phyloP scores from a whole-genome alignment of 1,139 yeast genomes.

The Spencermartinsiella ligniputridi region DNA sequence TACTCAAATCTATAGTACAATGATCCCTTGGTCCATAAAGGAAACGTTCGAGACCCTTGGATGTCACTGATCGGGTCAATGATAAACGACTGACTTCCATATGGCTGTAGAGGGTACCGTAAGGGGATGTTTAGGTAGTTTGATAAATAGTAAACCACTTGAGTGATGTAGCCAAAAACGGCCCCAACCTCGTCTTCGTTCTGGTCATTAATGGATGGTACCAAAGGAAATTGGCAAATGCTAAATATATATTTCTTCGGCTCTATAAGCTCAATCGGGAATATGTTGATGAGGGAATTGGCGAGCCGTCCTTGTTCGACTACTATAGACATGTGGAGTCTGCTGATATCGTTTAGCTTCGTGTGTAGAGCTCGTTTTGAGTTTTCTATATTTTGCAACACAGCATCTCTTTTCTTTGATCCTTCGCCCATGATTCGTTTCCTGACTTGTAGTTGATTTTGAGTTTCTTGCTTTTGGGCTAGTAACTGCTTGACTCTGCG shows the following conservation, averaged over 20 bases:
- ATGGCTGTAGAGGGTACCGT: constrained; percentile 48
- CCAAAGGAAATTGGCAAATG: constrained; percentile 31
- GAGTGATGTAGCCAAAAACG: constrained; percentile 46
- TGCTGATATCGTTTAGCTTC: constrained; percentile 5
- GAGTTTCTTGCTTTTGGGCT: constrained; percentile 10
- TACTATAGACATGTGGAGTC: constrained; percentile 12
- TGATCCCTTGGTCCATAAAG: constrained; percentile 47
- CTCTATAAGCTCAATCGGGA: constrained; percentile 40
- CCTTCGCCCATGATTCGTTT: constrained; percentile 11
- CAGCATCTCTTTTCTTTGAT: constrained; percentile 1
- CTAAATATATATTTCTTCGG: constrained; percentile 34
- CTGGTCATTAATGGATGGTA: constrained; percentile 22
- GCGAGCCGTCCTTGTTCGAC: constrained; percentile 27
- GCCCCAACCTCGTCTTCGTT: constrained; percentile 44
- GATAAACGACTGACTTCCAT: constrained; percentile 49
- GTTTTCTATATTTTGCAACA: constrained; percentile 8
- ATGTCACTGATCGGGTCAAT: constrained; percentile 46
- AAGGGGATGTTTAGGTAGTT: constrained; percentile 44
- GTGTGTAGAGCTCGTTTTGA: constrained; percentile 2
- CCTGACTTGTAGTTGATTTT: constrained; percentile 12
- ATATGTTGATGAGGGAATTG: constrained; percentile 27
- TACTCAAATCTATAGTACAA: constrained; percentile 49
- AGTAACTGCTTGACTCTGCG: neutral
- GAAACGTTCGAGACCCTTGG: constrained; percentile 42
- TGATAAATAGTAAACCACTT: constrained; percentile 41